Base-by-base conservation (phyloP, 164 flowering plant genomes). In the Annona squamosa region DNA sequence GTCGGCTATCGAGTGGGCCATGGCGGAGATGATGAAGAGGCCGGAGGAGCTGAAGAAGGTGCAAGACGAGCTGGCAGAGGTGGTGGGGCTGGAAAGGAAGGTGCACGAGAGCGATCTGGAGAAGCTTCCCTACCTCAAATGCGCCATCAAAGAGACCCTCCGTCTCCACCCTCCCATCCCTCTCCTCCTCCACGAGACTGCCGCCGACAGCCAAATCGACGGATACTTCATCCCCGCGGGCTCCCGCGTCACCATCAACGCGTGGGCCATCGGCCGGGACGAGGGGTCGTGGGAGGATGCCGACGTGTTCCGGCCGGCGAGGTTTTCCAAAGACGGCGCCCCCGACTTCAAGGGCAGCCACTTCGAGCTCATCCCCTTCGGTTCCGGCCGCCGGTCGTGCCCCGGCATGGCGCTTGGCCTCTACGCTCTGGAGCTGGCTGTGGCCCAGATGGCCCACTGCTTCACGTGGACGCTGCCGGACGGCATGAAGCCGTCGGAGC, bases 91-190 rank as follows among this genome's bases (percentile, higher is more conserved):
- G 0, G 77, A 83, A 47, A 83, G 92, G 7, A 73, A 81, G 7
- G 84, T 90, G 9, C 88, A 89, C 57, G 94, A 89, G 68, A 17
- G 68, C n/a, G 93, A 90, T 66, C 64, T 90, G n/a, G 95, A 90
- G 19, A 92, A 89, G 63, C 83, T 92, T 1, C 80, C 84, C 0
- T 88, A 75, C 79, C 78, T 92, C 1, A 87, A 80, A 69, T 87
- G 89, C 69, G 73, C 68, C 7, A 1, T 90, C 2, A 90, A 87
- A 47, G 97, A 92, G 71, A 83, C 86, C 0, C 87, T 92, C 56
- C 85, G 97, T 4, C 91, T 92, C 73, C 97, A 92, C 85, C 97
- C 97, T 0, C 95, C 97, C 3, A 89, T 90, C 72, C 97, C 97
- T 0, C 83, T 92, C 48, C 92, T 92, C 80, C 92, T 89, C 82